Base-by-base conservation (phyloP, 2,329 filamentous ascomycete genomes). In the Claviceps maximensis region DNA sequence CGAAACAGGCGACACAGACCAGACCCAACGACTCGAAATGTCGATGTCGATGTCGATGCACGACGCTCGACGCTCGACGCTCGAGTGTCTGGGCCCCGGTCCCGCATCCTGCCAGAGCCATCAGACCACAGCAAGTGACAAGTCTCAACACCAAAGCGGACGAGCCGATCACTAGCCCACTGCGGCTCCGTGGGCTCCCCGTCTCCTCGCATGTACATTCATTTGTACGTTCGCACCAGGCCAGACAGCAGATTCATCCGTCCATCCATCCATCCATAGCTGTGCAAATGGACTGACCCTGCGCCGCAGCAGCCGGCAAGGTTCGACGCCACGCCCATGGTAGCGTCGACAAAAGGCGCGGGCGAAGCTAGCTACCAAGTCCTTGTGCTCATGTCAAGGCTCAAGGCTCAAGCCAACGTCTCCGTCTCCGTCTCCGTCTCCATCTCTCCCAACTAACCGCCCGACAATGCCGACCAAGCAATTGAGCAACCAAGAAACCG, bases 351-450 rank as follows among this genome's bases (percentile, higher is more conserved):
- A 42, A 36, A 36, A 12, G 31, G 49, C 40, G 42, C 25, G n/a
- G 36, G 25, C 52, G 36, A 54, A 51, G 48, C 48, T 27, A 54
- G 52, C 31, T 3, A 33, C 31, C 42, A 54, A 47, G 15, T 48
- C 52, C 52, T 25, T 54, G 52, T 19, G 52, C 23, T 12, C 8
- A n/a, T n/a, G n/a, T n/a, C n/a, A n/a, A n/a, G n/a, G n/a, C n/a
- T n/a, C 8, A 33, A 29, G 27, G 8, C 4, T 46, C 19, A 33
- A 50, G 27, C 47, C 21, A 47, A 51, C 44, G 42, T 47, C 36
- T 51, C 52, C 52, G 36, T 50, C 12, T 53, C 42, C 52, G 36
- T 50, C 12, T 53, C 42, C 44, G 42, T 47, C 36, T 51, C 52
- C 52, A 44, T 50, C 12, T 53, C 42, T n/a, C 36, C 25, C 15